Base-by-base conservation (phyloP, 805 yeast species). In the Myxozyma mucilagina region DNA sequence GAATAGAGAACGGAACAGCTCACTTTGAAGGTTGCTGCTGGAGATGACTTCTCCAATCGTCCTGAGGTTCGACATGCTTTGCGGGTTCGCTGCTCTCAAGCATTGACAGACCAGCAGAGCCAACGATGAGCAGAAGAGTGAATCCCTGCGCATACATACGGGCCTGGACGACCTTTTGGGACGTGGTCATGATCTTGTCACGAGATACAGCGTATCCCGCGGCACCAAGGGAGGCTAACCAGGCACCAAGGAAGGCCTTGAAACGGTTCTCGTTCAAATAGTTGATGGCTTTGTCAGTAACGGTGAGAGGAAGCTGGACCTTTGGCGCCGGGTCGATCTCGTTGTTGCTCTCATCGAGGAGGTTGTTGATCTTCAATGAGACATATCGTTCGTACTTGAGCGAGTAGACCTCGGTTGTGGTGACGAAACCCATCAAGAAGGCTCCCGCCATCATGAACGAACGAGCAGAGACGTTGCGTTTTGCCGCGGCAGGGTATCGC, bases 111-210 rank as follows among this genome's bases (percentile, higher is more conserved):
- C 65, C 67, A n/a, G 90, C 81, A 0, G 94, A 84, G 32, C 86
- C 90, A 57, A 90, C 75, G 66, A 90, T 76, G 63, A 90, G 76
- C 11, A 82, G 81, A 56, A 90, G 90, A 0, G 96, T 87, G 60
- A 89, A 76, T 67, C 87, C 89, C 74, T 90, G 96, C 7, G 96
- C 96, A 73, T 89, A 89, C 89, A 89, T 89, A 82, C 96, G 48
- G 29, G 96, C 96, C 72, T 87, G 91, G 36, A 88, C 94, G 53
- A 88, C 84, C 73, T 88, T 90, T 76, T 90, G 96, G 6, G 94
- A 75, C 65, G 80, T 81, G 57, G 90, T 82, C 87, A 90, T 82
- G 72, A 85, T 77, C 65, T 84, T 86, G 73, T 90, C 96, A 68
- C 81, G 82, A 76, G 88, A 85, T 55, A 88, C 90, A 48, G 77